These are phyloP conservation scores for Nasturtium officinale DNA, from an alignment of 345 rosid genomes.

Conservation along the genomic window DNA sequence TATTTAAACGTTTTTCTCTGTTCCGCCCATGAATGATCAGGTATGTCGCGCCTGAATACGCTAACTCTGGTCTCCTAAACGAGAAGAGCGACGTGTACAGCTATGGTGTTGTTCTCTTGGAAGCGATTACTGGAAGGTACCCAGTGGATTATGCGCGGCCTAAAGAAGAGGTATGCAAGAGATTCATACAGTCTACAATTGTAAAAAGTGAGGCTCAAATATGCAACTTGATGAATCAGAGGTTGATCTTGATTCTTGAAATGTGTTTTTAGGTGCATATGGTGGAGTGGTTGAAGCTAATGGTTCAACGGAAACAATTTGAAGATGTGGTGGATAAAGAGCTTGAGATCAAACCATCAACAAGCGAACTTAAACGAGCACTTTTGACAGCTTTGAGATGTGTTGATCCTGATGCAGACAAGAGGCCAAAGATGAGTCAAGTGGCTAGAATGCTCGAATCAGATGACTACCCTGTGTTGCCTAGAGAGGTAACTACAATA, in stretches of 20 bases:
- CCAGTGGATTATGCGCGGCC: constrained; percentile 91
- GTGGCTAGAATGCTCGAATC: constrained; percentile 94
- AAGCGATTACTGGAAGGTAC: constrained; percentile 98
- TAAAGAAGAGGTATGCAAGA: constrained; percentile 69
- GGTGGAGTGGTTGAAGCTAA: constrained; percentile 96
- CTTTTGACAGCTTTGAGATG: constrained; percentile 95
- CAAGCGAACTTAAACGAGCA: constrained; percentile 85
- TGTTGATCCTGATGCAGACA: constrained; percentile 90
- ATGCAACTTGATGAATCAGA: background rate
- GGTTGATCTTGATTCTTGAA: constrained; percentile 13
- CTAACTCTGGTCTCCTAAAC: constrained; percentile 86
- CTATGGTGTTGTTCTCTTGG: constrained; percentile 88
- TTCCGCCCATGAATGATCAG: constrained; percentile 45
- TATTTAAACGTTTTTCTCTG: constrained; percentile 1
- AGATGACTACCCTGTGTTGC: constrained; percentile 78
- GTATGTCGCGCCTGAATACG: constrained; percentile 96
- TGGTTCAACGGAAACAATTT: constrained; percentile 80
- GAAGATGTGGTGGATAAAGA: constrained; percentile 87
- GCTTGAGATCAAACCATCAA: constrained; percentile 72
- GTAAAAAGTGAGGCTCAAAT: background rate
- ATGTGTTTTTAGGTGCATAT: constrained; percentile 68
- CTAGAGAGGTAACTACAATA: constrained; percentile 63
- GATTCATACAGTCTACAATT: background rate
- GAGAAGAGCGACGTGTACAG: constrained; percentile 99
- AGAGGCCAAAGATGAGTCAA: constrained; percentile 97